A percentile compares a stretch with the other conserved stretches of the same genome.
phyloP scores from a whole-genome alignment of 108 stramenopile genomes.

The Thalassiosira profunda region DNA sequence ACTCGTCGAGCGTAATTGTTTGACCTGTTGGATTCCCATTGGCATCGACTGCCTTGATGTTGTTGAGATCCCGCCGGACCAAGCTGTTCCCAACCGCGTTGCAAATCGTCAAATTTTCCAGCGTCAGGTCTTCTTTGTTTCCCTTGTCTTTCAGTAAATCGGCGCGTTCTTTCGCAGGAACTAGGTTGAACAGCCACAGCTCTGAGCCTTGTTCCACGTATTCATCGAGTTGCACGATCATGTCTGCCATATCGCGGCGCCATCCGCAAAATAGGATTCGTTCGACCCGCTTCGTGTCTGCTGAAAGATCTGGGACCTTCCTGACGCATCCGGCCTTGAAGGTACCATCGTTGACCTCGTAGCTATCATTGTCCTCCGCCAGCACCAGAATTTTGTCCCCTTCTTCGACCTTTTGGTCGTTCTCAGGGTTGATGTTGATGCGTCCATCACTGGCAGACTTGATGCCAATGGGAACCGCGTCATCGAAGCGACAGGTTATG shows the following conservation, averaged over 20 bases:
- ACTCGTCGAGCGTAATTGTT: constrained; percentile 28
- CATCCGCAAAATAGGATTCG: constrained; percentile 55
- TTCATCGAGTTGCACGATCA: constrained; percentile 49
- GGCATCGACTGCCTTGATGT: constrained; percentile 14
- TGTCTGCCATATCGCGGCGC: constrained; percentile 63
- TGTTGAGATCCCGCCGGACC: constrained; percentile 42
- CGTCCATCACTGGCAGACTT: constrained; percentile 15
- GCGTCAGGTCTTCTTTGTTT: constrained; percentile 27
- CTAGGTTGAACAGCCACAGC: constrained; percentile 39
- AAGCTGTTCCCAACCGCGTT: constrained; percentile 46
- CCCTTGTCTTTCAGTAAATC: constrained; percentile 41
- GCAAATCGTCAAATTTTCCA: constrained; percentile 30
- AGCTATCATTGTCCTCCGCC: constrained; percentile 61
- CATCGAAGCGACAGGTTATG: constrained; percentile 41
- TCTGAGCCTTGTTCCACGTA: constrained; percentile 45
- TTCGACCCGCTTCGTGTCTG: constrained; percentile 12
- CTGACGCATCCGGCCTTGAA: background rate
- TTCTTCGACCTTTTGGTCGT: constrained; percentile 23
- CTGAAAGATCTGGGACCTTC: background rate
- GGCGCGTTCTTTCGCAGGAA: constrained; percentile 20
- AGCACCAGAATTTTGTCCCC: constrained; percentile 48
- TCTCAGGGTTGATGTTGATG: constrained; percentile 44
- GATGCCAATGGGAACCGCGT: constrained; percentile 52
- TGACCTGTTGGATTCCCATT: constrained; percentile 12
- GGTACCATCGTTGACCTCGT: constrained; percentile 20